These are phyloP conservation scores for Macrocystidia cucumis DNA, from an alignment of 1,284 basidiomycete genomes.

Conservation along the genomic window DNA sequence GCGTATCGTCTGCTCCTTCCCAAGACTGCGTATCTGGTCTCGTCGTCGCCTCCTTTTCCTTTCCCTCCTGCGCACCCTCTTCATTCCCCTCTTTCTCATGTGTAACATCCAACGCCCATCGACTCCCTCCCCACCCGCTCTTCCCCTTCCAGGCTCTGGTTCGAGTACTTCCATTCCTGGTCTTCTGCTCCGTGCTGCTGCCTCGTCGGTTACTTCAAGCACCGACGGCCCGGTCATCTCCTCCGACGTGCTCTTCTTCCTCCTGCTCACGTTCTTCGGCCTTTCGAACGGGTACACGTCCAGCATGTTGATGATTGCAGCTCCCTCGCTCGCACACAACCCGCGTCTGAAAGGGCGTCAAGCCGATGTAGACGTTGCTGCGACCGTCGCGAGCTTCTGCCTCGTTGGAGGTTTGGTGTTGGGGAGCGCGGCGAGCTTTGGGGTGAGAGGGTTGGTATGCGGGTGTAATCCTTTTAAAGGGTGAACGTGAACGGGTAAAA, in stretches of 20 bases:
- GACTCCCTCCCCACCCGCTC: slow-evolving; percentile 7
- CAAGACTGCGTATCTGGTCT: slow-evolving; percentile 60
- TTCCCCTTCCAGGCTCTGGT: too few relatives aligned
- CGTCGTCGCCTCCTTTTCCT: slow-evolving; percentile 50
- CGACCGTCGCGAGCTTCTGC: slow-evolving; percentile 74
- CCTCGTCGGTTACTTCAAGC: not conserved
- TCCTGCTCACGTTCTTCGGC: slow-evolving; percentile 69
- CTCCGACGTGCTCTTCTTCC: slow-evolving; percentile 71
- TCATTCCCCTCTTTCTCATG: slow-evolving; percentile 78
- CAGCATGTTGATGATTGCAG: slow-evolving; percentile 65
- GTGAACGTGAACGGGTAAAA: too few relatives aligned
- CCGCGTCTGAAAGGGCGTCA: slow-evolving; percentile 49
- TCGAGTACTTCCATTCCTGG: too few relatives aligned
- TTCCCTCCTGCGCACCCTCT: slow-evolving; percentile 65
- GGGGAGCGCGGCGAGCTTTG: slow-evolving; percentile 77
- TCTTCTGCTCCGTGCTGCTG: not conserved
- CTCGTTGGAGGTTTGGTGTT: slow-evolving; percentile 68
- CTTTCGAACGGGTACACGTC: slow-evolving; percentile 71
- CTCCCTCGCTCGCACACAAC: slow-evolving; percentile 68
- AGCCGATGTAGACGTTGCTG: slow-evolving; percentile 79
- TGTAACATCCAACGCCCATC: slow-evolving; percentile 65
- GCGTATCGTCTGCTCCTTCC: slow-evolving; percentile 66
- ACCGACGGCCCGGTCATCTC: slow-evolving; percentile 42
- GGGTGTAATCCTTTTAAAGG: slow-evolving; percentile 61
- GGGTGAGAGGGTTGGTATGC: slow-evolving; percentile 60